These are phyloP conservation scores for Hymenoscyphus salicellus DNA, from an alignment of 2,329 filamentous ascomycete species.

Conservation along the genomic window DNA sequence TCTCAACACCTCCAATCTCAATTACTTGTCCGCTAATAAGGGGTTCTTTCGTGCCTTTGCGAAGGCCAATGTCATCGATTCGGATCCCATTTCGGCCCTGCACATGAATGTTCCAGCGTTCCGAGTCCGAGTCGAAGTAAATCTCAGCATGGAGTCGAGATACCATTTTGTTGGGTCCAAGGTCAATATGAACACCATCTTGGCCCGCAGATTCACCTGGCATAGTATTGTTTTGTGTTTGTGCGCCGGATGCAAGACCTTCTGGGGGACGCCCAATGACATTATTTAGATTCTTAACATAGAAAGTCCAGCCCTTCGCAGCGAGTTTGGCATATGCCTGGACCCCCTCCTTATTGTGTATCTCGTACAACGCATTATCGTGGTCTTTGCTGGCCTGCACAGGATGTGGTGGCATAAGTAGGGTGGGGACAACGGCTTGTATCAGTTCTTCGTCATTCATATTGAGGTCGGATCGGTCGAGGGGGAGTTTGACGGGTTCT, in stretches of 20 bases:
- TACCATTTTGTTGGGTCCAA: constrained; percentile 79
- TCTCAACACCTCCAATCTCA: constrained; percentile 88
- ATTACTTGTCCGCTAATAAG: constrained; percentile 86
- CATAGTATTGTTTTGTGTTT: constrained; percentile 7
- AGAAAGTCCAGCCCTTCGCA: constrained; percentile 80
- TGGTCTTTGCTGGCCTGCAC: constrained; percentile 62
- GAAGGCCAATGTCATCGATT: constrained; percentile 71
- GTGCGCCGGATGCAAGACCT: constrained; percentile 34
- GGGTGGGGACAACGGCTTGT: constrained; percentile 26
- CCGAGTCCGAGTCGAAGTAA: constrained; percentile 64
- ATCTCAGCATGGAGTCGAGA: constrained; percentile 75
- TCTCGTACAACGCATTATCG: constrained; percentile 61
- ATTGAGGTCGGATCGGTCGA: constrained; percentile 38
- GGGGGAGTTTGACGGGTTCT: constrained; percentile 38
- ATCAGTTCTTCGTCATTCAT: constrained; percentile 50
- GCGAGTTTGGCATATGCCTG: constrained; percentile 80
- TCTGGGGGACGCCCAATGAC: constrained; percentile 72
- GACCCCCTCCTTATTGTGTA: constrained; percentile 56
- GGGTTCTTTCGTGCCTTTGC: constrained; percentile 59
- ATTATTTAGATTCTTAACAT: constrained; percentile 70
- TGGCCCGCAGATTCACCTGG: constrained; percentile 5
- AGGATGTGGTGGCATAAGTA: constrained; percentile 36
- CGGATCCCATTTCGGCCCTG: constrained; percentile 90
- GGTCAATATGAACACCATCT: constrained; percentile 71
- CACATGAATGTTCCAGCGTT: constrained; percentile 79